Base-by-base conservation (phyloP, 1,284 basidiomycete species). In the Mycena citricolor region DNA sequence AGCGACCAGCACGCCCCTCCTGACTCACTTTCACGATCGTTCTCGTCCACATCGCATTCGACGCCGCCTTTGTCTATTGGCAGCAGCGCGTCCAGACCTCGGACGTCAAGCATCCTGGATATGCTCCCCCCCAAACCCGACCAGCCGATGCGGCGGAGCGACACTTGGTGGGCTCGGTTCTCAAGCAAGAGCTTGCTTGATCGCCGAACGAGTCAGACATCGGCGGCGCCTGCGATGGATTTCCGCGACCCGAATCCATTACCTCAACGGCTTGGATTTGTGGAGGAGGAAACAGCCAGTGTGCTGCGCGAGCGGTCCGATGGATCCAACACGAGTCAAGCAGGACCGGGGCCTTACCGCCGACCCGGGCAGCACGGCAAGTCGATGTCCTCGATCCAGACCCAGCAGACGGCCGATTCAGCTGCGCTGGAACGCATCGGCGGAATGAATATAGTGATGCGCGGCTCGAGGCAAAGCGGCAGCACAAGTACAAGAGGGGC, bases 241-340 rank as follows among this genome's bases (percentile, higher is more conserved):
- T 77, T 88, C 59, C 75, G 83, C 29, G 86, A 90, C 60, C 86
- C 85, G 1, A 81, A 80, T 49, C 83, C 85, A 2, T 76, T 75
- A 5, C 85, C 86, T 2, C 69, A 71, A 10, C 68, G 88, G 11
- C 62, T 68, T 19, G 62, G 76, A 2, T 81, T 83, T 50, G 73
- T 78, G 46, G 79, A 86, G 56, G 17, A 61, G 44, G 47, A 53
- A 42, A 47, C 51, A 19, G 57, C 58, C 44, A 59, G 54, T 37
- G 59, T 56, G 34, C 52, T 49, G 22, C 51, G 40, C 14, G 60
- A 36, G 52, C 47, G 50, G 31, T 58, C 54, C 45, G 58, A 54
- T 17, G 64, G 61, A 8, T 43, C 44, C 1, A 40, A 39, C 21
- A 6, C 13, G 3, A 32, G 46, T 22, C 20, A 39, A 23, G 29